A percentile compares a stretch with the other conserved stretches of the same genome.
phyloP scores from a whole-genome alignment of 345 rosid species.

The Sisymbrium irio region DNA sequence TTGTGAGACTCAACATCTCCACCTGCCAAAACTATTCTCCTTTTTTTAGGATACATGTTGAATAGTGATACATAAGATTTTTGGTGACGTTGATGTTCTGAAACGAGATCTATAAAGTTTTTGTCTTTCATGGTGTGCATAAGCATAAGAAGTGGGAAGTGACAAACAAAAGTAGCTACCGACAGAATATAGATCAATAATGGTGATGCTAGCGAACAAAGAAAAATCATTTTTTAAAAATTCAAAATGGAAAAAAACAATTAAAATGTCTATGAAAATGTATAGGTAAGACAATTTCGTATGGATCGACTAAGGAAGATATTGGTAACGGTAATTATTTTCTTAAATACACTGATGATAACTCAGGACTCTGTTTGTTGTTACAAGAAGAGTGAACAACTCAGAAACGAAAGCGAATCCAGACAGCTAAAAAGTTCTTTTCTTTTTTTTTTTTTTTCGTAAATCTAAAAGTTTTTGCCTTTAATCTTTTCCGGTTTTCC shows the following conservation, averaged over 20 bases:
- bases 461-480: neutral
- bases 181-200: constrained; percentile 33
- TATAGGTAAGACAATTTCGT: neutral
- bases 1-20: constrained; percentile 51
- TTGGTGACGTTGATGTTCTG: constrained; percentile 12
- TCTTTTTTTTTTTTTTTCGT: neutral
- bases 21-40: constrained; percentile 42
- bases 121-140: constrained; percentile 18
- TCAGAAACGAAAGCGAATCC: neutral
- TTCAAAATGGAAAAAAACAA: neutral
- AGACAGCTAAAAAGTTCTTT: constrained; percentile 9
- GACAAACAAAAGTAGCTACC: constrained; percentile 26
- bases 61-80: neutral
- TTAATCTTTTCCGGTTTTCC: neutral
- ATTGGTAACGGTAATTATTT: neutral
- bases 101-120: constrained; percentile 16
- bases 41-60: neutral
- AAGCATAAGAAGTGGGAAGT: constrained; percentile 22
- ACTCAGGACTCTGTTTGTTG: neutral
- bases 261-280: neutral
- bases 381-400: too few species aligned
- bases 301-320: too few species aligned
- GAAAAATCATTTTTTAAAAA: neutral
- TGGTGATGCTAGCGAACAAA: neutral
- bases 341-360: neutral